Evolutionary conservation across 2,329 filamentous ascomycete species (phyloP), one percentile per base, ranked within the genome.

Genomic region (Apiospora malaysiana): DNA sequence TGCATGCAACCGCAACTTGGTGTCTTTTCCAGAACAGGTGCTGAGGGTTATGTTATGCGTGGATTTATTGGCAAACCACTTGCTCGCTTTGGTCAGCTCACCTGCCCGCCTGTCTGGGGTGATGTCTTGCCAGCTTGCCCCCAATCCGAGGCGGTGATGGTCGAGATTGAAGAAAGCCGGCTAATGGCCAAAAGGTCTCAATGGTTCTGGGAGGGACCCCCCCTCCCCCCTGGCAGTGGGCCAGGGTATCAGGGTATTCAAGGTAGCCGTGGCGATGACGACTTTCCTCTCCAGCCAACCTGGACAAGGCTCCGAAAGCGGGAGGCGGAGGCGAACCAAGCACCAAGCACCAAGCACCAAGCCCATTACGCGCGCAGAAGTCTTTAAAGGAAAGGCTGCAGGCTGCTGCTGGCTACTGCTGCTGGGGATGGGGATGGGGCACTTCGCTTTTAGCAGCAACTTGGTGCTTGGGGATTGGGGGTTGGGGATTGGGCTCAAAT

Each of bases 251-350:
- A 32, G 6, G 6, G 32, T 32, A 32, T 32, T 32, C 32, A 32
- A 32, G 32, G 32, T 32, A 32, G 32, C 32, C 25, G 71, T 71
- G 71, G 75, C 77, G 76, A 76, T 73, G 76, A 77, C 73, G 74
- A 73, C 73, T 71, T 71, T 72, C 40, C 73, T 71, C 71, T 72
- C 40, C 65, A 46, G 43, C n/a, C 65, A 67, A 37, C 40, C 65
- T 67, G 65, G 65, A 75, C 76, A 73, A 79, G 78, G 78, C 78
- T 79, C 78, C 78, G 78, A 79, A 76, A 78, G 73, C 78, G 77
- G 78, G 76, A 77, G 72, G 72, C 73, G 78, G 78, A 76, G 77
- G 73, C 78, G 77, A 77, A 75, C 51, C 51, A 32, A 51, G 23
- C 14, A 5, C 47, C 47, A 27, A 5, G 37, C 5, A 40, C 10